Conservation (phyloP, 2,329 filamentous ascomycete genomes). For the Fusarium lateritium region DNA sequence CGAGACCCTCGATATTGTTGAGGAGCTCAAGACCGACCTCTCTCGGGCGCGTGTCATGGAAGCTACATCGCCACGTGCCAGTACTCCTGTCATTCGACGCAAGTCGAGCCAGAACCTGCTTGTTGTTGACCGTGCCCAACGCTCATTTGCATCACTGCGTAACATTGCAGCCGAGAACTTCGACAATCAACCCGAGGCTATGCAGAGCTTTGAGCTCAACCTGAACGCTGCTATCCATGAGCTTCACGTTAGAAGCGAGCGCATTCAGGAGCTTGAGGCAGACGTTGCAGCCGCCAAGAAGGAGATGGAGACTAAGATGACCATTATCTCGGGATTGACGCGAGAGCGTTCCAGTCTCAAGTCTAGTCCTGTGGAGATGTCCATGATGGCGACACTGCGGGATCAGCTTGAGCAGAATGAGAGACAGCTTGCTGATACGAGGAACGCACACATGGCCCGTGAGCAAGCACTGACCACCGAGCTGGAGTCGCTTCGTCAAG, state of each 20-base stretch:
- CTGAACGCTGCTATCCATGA: conserved; percentile 94
- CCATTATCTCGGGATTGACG: conserved; percentile 93
- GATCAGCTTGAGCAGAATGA: conserved; percentile 92
- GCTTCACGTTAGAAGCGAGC: conserved; percentile 86
- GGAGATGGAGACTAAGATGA: conserved; percentile 97
- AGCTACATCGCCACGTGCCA: conserved; percentile 72
- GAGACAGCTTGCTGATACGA: conserved; percentile 80
- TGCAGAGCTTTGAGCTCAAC: conserved; percentile 94
- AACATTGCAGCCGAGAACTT: conserved; percentile 92
- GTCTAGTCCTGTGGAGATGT: conserved; percentile 88
- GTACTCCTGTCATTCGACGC: conserved; percentile 86
- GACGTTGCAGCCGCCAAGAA: conserved; percentile 88
- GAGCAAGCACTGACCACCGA: conserved; percentile 83
- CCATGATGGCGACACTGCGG: conserved; percentile 87
- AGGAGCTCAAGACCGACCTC: conserved; percentile 90
- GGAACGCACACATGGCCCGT: conserved; percentile 78
- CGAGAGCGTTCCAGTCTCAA: conserved; percentile 93
- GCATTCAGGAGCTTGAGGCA: conserved; percentile 89
- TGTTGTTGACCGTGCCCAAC: conserved; percentile 89
- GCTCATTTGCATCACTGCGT: conserved; percentile 89
- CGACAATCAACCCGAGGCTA: conserved; percentile 82
- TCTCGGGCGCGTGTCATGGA: conserved; percentile 79
- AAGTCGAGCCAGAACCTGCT: conserved; percentile 94
- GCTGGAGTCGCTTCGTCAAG: conserved; percentile 75
- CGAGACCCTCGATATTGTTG: conserved; percentile 86